Conservation (phyloP, 345 rosid species). For the Dipteronia dyeriana region DNA sequence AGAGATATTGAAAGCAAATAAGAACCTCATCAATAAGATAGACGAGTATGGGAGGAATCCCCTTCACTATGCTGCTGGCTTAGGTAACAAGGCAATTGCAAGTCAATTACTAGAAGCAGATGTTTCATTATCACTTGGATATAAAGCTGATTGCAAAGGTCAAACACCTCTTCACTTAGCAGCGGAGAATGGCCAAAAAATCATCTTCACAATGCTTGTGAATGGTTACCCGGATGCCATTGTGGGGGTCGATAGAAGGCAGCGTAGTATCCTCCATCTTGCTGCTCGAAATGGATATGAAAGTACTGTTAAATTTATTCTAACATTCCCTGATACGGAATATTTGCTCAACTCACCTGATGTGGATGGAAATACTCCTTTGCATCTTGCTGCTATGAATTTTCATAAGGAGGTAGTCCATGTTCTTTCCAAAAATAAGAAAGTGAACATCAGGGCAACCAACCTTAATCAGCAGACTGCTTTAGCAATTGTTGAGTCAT, state of each 20-base stretch:
- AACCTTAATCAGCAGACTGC: neutral
- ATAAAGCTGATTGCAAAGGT: neutral
- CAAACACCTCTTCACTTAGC: slow-evolving; percentile 14
- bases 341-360: slow-evolving; percentile 2
- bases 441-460: neutral
- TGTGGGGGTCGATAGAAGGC: neutral
- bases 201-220: neutral
- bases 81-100: neutral
- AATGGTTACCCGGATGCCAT: neutral
- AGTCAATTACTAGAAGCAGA: neutral
- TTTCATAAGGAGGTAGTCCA: neutral
- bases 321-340: neutral
- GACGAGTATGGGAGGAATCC: slow-evolving; percentile 4
- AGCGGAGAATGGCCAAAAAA: neutral
- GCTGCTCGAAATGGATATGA: neutral
- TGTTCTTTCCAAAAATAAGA: neutral
- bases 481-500: neutral
- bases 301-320: neutral
- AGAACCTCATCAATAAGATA: no score
- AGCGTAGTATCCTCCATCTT: slow-evolving; percentile 2
- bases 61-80: slow-evolving; percentile 4
- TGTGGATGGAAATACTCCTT: neutral
- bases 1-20: no score
- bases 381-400: neutral
- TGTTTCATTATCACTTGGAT: neutral